phyloP scores from a whole-genome alignment of 768 basidiomycete species.

The Roridomyces roridus region DNA sequence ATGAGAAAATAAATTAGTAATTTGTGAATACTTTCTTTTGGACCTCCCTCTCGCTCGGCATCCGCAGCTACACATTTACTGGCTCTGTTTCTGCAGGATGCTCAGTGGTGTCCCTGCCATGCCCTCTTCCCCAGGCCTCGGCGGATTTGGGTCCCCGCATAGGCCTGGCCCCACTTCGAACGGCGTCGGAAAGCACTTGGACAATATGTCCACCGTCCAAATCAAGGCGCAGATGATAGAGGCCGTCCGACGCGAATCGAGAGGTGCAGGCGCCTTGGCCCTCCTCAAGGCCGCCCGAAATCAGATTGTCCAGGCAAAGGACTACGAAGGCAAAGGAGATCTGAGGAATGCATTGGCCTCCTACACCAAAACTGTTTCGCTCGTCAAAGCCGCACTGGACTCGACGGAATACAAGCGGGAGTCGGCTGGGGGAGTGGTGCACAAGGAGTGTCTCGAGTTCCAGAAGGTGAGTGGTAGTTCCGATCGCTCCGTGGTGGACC shows the following conservation, averaged over 20 bases:
- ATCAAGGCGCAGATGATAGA: constrained; percentile 54
- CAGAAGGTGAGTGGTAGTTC: constrained; percentile 57
- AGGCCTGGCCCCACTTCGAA: constrained; percentile 10
- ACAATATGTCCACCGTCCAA: constrained; percentile 46
- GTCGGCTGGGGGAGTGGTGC: constrained; percentile 57
- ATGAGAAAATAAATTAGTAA: neutral
- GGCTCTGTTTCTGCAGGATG: constrained; percentile 3
- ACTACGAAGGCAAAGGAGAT: constrained; percentile 62
- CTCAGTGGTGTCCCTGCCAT: constrained; percentile 34
- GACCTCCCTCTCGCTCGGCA: neutral
- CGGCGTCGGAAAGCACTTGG: constrained; percentile 30
- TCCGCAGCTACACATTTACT: constrained; percentile 4
- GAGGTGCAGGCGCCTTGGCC: constrained; percentile 62
- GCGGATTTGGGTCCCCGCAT: constrained; percentile 35
- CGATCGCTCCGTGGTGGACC: constrained; percentile 15
- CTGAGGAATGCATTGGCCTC: constrained; percentile 64
- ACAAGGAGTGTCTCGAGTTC: constrained; percentile 70
- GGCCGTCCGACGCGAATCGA: constrained; percentile 55
- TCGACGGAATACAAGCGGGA: constrained; percentile 63
- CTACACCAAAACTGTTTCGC: constrained; percentile 65
- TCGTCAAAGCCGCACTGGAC: constrained; percentile 64
- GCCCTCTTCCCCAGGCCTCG: constrained; percentile 31
- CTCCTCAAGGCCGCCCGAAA: constrained; percentile 68
- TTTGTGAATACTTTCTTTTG: neutral
- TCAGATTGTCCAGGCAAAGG: constrained; percentile 59